phyloP scores from a whole-genome alignment of 2,329 filamentous ascomycete genomes.

The Fusarium compactum region DNA sequence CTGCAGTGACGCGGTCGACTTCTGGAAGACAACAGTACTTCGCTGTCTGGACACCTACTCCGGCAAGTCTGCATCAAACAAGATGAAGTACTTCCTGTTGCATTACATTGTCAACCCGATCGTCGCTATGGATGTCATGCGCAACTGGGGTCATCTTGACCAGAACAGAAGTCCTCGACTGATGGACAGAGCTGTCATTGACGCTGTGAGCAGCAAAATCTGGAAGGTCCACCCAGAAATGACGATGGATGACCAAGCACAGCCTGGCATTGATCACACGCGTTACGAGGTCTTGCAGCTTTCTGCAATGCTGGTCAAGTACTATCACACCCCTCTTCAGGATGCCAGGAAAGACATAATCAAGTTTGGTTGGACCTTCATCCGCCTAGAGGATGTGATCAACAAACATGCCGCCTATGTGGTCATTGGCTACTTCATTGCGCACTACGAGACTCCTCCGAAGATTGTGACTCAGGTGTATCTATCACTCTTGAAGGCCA shows the following conservation, averaged over 20 bases:
- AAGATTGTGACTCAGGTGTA: slow-evolving; percentile 98
- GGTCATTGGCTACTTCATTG: slow-evolving; percentile 97
- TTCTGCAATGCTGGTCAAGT: slow-evolving; percentile 94
- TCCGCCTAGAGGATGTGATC: slow-evolving; percentile 97
- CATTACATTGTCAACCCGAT: slow-evolving; percentile 96
- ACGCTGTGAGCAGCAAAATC: slow-evolving; percentile 89
- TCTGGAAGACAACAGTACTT: slow-evolving; percentile 84
- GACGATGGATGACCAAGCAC: slow-evolving; percentile 82
- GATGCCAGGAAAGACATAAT: slow-evolving; percentile 98
- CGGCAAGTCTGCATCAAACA: slow-evolving; percentile 81
- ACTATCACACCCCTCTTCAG: slow-evolving; percentile 87
- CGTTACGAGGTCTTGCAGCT: slow-evolving; percentile 96
- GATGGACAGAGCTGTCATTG: slow-evolving; percentile 88
- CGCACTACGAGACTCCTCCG: slow-evolving; percentile 92
- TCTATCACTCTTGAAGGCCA: slow-evolving; percentile 87
- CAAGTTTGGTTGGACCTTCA: slow-evolving; percentile 99
- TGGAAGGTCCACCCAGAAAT: slow-evolving; percentile 92
- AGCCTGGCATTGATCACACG: slow-evolving; percentile 92
- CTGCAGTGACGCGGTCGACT: slow-evolving; percentile 84
- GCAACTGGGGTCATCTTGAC: slow-evolving; percentile 75
- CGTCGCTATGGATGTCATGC: slow-evolving; percentile 94
- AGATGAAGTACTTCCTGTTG: slow-evolving; percentile 92
- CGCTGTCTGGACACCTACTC: slow-evolving; percentile 91
- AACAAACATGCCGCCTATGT: slow-evolving; percentile 99
- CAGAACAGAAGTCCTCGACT: slow-evolving; percentile 73